Conservation (phyloP, 2,329 filamentous ascomycete species). For the Epichloe elymi region DNA sequence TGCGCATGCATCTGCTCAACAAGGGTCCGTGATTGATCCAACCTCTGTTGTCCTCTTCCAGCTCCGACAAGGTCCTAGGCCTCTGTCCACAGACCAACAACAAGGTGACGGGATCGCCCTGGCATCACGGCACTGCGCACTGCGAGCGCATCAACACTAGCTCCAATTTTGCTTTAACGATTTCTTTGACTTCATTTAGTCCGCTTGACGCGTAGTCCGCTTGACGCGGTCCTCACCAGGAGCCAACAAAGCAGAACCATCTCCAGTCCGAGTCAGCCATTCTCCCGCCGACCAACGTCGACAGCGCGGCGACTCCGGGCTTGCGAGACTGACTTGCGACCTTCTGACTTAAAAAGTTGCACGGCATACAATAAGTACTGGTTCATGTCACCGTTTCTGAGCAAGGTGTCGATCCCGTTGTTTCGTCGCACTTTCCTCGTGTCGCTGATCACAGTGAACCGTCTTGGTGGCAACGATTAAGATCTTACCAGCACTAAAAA, state of each 20-base stretch:
- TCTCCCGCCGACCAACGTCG: neutral
- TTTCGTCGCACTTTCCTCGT: neutral
- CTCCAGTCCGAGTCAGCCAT: neutral
- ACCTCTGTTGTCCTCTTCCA: neutral
- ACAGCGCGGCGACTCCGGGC: slow-evolving; percentile 1
- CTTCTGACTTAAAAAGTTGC: neutral
- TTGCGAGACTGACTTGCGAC: neutral
- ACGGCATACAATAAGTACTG: neutral
- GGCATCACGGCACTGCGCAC: neutral
- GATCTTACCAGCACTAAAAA: neutral
- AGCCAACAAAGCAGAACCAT: neutral
- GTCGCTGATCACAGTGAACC: neutral
- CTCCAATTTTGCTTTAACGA: neutral
- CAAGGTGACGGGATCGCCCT: neutral
- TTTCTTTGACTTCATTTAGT: neutral
- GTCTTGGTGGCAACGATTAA: neutral
- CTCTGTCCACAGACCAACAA: neutral
- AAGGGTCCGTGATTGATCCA: neutral
- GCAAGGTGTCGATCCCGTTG: neutral
- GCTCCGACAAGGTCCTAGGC: neutral
- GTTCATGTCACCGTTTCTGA: neutral
- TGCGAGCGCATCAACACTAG: neutral
- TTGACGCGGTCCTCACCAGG: neutral
- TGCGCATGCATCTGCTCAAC: neutral
- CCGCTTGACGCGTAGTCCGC: neutral